phyloP scores from a whole-genome alignment of 108 stramenopile genomes.

The Discostella pseudostelligera region DNA sequence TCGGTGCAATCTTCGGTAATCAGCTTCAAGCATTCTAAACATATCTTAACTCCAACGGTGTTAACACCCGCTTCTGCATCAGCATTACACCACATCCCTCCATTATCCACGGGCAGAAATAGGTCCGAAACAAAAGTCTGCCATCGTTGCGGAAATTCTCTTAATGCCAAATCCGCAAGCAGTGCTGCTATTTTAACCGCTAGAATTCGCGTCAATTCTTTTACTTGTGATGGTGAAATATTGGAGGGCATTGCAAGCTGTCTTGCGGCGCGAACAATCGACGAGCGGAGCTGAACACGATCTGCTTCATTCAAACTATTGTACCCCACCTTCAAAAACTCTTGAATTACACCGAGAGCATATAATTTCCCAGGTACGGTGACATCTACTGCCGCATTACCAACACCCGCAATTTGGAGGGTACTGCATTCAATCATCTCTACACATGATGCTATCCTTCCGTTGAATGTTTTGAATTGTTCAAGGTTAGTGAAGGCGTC shows the following conservation, averaged over 20 bases:
- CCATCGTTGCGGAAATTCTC: slow-evolving; percentile 91
- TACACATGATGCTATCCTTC: slow-evolving; percentile 57
- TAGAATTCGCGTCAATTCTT: slow-evolving; percentile 46
- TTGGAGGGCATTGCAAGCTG: slow-evolving; percentile 37
- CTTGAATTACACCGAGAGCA: slow-evolving; percentile 62
- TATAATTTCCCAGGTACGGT: slow-evolving; percentile 76
- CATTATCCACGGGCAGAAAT: slow-evolving; percentile 49
- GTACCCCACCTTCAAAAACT: slow-evolving; percentile 63
- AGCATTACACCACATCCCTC: slow-evolving; percentile 61
- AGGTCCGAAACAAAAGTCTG: slow-evolving; percentile 66
- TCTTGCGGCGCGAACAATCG: slow-evolving; percentile 60
- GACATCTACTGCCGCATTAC: slow-evolving; percentile 47
- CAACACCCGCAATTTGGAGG: slow-evolving; percentile 23
- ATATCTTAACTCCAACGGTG: slow-evolving; percentile 67
- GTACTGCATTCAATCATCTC: slow-evolving; percentile 47
- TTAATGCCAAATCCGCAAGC: slow-evolving; percentile 64
- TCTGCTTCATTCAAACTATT: slow-evolving; percentile 58
- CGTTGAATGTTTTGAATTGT: slow-evolving; percentile 71
- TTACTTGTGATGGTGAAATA: slow-evolving; percentile 8
- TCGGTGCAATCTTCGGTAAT: slow-evolving; percentile 92
- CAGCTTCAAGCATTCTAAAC: slow-evolving; percentile 72
- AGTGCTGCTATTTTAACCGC: slow-evolving; percentile 72
- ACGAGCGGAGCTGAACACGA: slow-evolving; percentile 56
- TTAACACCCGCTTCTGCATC: slow-evolving; percentile 24
- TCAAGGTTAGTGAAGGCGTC: slow-evolving; percentile 70